phyloP scores from a whole-genome alignment of 305 asterid genomes.

The Caryopteris hybrid region DNA sequence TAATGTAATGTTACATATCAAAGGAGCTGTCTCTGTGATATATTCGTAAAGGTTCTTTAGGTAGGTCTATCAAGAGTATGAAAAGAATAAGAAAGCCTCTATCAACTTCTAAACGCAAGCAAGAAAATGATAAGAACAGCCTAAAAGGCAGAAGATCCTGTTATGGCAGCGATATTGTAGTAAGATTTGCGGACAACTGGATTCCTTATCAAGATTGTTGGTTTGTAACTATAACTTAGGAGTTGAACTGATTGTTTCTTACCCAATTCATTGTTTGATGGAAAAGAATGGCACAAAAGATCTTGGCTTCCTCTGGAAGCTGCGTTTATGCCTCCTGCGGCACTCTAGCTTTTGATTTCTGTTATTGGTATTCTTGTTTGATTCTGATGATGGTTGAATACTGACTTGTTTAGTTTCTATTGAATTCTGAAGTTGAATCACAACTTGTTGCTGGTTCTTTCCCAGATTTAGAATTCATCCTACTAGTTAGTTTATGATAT shows the following conservation, averaged over 20 bases:
- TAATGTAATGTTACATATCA: too few species aligned
- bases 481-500: neutral
- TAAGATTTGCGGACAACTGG: neutral
- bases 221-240: neutral
- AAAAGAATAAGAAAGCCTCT: too few species aligned
- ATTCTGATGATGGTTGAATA: neutral
- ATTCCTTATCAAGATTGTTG: neutral
- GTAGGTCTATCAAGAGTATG: too few species aligned
- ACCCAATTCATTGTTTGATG: neutral
- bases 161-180: too few species aligned
- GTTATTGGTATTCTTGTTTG: neutral
- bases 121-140: too few species aligned
- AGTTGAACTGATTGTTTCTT: neutral
- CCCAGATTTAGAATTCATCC: neutral
- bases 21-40: too few species aligned
- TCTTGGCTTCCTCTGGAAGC: neutral
- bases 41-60: too few species aligned
- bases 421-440: neutral
- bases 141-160: too few species aligned
- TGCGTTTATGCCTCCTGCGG: neutral
- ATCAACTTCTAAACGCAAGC: too few species aligned
- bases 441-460: neutral
- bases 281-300: neutral
- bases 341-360: neutral
- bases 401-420: neutral